phyloP scores from a whole-genome alignment of 2,329 filamentous ascomycete species.

The Cordyceps farinosa region DNA sequence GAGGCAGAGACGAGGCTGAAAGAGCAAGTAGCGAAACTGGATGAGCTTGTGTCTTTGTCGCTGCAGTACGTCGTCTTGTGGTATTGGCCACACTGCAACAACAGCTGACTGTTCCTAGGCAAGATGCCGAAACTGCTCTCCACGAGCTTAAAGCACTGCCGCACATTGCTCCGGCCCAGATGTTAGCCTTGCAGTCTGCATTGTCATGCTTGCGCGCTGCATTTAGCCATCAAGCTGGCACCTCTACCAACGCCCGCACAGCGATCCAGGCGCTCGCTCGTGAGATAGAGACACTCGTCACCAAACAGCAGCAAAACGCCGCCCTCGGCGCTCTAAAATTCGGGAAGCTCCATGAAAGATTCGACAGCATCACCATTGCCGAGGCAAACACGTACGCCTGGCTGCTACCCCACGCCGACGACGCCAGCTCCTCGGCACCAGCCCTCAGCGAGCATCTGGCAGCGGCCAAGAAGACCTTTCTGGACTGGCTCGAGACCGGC shows the following conservation, averaged over 20 bases:
- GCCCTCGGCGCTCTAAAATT: not conserved
- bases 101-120: not conserved
- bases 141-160: not conserved
- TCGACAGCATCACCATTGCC: constrained; percentile 12
- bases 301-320: not conserved
- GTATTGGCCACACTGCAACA: not conserved
- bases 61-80: not conserved
- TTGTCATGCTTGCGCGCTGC: not conserved
- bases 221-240: not conserved
- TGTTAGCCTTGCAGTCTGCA: not conserved
- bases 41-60: not conserved
- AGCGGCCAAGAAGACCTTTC: constrained; percentile 1
- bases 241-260: not conserved
- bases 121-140: not conserved
- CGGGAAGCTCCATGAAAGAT: not conserved
- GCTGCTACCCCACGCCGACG: not conserved
- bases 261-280: not conserved
- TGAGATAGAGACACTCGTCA: not conserved
- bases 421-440: not conserved
- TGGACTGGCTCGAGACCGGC: constrained; percentile 3
- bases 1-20: not conserved
- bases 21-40: not conserved
- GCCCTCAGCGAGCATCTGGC: not conserved
- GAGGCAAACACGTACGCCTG: constrained; percentile 2
- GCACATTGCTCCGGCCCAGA: not conserved